Base-by-base conservation (phyloP, 2,329 filamentous ascomycete genomes). In the Fusarium denticulatum region DNA sequence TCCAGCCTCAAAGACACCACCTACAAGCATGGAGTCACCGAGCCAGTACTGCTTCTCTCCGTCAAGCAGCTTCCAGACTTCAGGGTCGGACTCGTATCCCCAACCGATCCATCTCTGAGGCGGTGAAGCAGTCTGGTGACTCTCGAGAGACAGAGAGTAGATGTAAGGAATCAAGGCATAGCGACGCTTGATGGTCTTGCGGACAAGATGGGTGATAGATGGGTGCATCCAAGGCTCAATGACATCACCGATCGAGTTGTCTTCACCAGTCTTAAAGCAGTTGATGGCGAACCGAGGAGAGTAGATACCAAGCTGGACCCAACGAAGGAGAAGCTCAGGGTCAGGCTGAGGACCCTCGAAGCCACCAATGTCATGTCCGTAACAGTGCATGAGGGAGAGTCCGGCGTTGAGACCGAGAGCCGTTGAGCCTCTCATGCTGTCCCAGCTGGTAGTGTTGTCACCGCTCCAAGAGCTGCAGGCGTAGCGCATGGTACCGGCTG, bases 221-320 rank as follows among this genome's bases (percentile, higher is more conserved):
- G 91, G 90, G 76, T 94, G 92, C 91, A 94, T 93, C 91, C 91
- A 94, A 0, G 92, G 92, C 82, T 94, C 92, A 65, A 94, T 94
- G 1, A 94, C 91, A 40, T 93, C 92, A 13, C 92, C 92, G 30
- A 93, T 86, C 0, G 85, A 85, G 75, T 91, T 93, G 80, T 94
- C 90, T 2, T 87, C 83, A 0, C 88, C 86, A 0, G 92, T 94
- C 82, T 94, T 94, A 87, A 92, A 94, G 81, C 92, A 94, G 81
- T 94, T 94, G 83, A 94, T 94, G 16, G 92, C 90, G 75, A 94
- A 94, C 0, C 92, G 89, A 1, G 90, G 87, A 4, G 91, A 92
- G 81, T 93, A 88, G 67, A 90, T 88, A 11, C 92, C 92, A 5
- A 93, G 86, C 77, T 94, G 92, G 18, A 94, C 86, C 92, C 92